These are phyloP conservation scores for Cutaneotrichosporon sp. DNA, from an alignment of 1,284 basidiomycete genomes.

Conservation along the genomic window DNA sequence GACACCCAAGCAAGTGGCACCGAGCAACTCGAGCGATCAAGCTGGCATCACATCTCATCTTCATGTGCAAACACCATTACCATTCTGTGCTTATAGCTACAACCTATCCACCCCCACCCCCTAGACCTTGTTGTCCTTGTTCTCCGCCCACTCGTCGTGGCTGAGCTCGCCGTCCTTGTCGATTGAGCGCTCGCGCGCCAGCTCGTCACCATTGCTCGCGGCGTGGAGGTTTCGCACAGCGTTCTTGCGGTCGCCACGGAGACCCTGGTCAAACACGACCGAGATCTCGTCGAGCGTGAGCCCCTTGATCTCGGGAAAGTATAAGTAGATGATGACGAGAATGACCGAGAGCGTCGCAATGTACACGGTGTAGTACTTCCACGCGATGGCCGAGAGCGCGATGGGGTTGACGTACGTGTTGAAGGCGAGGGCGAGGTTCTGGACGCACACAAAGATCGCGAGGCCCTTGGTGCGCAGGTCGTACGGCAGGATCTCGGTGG, in stretches of 20 bases:
- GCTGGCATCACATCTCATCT: too few relatives aligned
- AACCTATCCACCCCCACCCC: too few relatives aligned
- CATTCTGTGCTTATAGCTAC: too few relatives aligned
- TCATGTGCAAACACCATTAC: too few relatives aligned
- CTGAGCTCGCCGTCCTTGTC: neutral
- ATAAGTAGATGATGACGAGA: slow-evolving; percentile 36
- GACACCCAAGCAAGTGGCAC: too few relatives aligned
- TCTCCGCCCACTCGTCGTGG: neutral
- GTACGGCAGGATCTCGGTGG: slow-evolving; percentile 37
- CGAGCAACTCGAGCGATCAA: too few relatives aligned
- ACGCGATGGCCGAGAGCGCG: slow-evolving; percentile 25
- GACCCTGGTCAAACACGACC: slow-evolving; percentile 28
- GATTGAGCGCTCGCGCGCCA: neutral
- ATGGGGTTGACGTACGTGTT: slow-evolving; percentile 38
- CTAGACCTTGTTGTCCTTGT: too few relatives aligned
- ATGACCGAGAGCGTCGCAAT: slow-evolving; percentile 29
- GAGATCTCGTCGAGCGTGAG: slow-evolving; percentile 40
- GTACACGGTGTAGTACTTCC: slow-evolving; percentile 38
- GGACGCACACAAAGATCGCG: slow-evolving; percentile 24
- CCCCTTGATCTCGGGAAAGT: slow-evolving; percentile 45
- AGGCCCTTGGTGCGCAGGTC: slow-evolving; percentile 32
- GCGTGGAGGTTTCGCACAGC: neutral
- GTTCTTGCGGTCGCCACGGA: neutral
- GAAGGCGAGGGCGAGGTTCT: slow-evolving; percentile 21
- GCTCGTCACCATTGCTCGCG: neutral